Percentiles rank a stretch among this genome's conserved stretches.
phyloP scores from a whole-genome alignment of 306 rosid species.

The Lathyrus aphaca region DNA sequence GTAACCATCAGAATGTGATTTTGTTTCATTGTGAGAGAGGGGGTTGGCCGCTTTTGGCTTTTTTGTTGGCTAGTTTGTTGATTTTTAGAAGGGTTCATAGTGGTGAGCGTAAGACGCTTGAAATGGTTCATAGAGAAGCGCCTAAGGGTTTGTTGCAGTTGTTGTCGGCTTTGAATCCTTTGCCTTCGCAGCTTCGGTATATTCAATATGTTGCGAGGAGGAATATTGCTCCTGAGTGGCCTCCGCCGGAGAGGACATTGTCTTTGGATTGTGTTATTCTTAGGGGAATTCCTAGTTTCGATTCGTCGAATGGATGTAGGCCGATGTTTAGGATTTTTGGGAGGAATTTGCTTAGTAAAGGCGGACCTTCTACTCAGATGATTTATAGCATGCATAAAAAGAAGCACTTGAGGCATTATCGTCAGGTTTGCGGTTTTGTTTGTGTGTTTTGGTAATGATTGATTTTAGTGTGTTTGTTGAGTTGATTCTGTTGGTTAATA shows the following conservation, averaged over 20 bases:
- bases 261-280: conserved; percentile 90
- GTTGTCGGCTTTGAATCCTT: conserved; percentile 83
- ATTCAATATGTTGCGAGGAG: conserved; percentile 90
- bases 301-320: conserved; percentile 82
- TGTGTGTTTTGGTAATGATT: conserved; percentile 15
- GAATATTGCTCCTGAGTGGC: conserved; percentile 87
- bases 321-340: conserved; percentile 90
- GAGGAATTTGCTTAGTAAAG: conserved; percentile 75
- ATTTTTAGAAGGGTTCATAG: conserved; percentile 71
- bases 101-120: conserved; percentile 82
- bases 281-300: conserved; percentile 84
- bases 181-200: conserved; percentile 96
- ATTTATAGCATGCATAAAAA: conserved; percentile 84
- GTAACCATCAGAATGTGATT: conserved; percentile 69
- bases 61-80: conserved; percentile 72
- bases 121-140: conserved; percentile 90
- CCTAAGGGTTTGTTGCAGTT: conserved; percentile 90
- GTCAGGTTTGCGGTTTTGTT: conserved; percentile 55
- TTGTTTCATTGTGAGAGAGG: conserved; percentile 96
- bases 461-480: conserved; percentile 14
- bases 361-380: conserved; percentile 90
- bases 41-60: conserved; percentile 95
- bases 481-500: not conserved
- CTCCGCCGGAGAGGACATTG: conserved; percentile 89
- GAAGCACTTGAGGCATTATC: conserved; percentile 67